A percentile compares a stretch with the other conserved stretches of the same genome.
These are phyloP conservation scores for Phytopythium delawarense DNA, from an alignment of 352 stramenopile species.

Conservation along the genomic window DNA sequence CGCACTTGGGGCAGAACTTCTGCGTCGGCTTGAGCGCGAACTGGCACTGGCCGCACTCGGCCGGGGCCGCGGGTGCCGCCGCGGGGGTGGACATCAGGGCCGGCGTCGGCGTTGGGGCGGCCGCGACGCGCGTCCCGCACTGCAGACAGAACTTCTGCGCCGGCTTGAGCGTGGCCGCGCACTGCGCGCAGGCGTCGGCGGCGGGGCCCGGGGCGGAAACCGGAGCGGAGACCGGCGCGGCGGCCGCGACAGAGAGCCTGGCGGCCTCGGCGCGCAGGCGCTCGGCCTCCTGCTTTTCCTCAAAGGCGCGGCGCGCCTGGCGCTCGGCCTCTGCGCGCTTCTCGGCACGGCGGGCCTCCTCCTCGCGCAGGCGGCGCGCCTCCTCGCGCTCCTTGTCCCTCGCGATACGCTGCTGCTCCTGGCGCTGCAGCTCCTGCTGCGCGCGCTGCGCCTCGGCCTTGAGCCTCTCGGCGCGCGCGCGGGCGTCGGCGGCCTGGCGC, in stretches of 20 bases:
- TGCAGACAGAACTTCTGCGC: conserved; percentile 71
- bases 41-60: conserved; percentile 34
- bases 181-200: conserved; percentile 9
- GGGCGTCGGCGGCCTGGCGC: conserved; percentile 46
- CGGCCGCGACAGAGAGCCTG: conserved; percentile 32
- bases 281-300: conserved; percentile 62
- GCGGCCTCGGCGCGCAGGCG: conserved; percentile 49
- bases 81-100: conserved; percentile 4
- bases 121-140: conserved; percentile 45
- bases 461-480: conserved; percentile 49
- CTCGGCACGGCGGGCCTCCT: conserved; percentile 48
- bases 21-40: conserved; percentile 54
- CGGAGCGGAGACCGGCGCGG: conserved; percentile 11
- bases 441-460: conserved; percentile 45
- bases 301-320: conserved; percentile 53
- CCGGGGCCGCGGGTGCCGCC: conserved; percentile 8
- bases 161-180: conserved; percentile 15
- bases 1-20: conserved; percentile 82
- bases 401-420: conserved; percentile 42
- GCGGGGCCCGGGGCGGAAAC: background rate
- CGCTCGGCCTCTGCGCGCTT: conserved; percentile 59
- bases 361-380: conserved; percentile 43
- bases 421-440: conserved; percentile 50
- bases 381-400: conserved; percentile 52
- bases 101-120: background rate